Percentiles rank a stretch among this genome's conserved stretches.
These are phyloP conservation scores for Erysimum cheiranthoides DNA, from an alignment of 345 rosid species.

Conservation along the genomic window DNA sequence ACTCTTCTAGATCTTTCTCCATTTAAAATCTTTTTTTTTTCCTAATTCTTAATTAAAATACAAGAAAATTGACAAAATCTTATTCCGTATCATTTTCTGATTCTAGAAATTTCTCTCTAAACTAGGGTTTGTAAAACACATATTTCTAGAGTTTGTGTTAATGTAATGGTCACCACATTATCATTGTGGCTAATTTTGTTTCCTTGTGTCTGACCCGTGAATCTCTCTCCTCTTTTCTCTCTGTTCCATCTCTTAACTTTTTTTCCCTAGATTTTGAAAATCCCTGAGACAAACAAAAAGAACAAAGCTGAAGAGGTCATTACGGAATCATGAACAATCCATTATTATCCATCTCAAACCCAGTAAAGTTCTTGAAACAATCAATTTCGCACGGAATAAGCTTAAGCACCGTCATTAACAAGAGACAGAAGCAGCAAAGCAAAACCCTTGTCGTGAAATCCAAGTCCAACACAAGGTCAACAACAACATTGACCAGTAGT, in stretches of 20 bases:
- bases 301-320: neutral
- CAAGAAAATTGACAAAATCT: neutral
- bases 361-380: conserved; percentile 25
- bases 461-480: conserved; percentile 41
- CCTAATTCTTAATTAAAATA: neutral
- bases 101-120: neutral
- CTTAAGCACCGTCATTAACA: conserved; percentile 22
- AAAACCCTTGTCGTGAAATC: conserved; percentile 41
- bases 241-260: neutral
- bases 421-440: conserved; percentile 18
- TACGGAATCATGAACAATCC: conserved; percentile 27
- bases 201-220: conserved; percentile 11
- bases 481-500: conserved; percentile 37
- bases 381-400: neutral
- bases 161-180: neutral
- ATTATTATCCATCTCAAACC: conserved; percentile 18
- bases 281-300: neutral
- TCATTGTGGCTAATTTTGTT: conserved; percentile 3
- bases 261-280: conserved; percentile 1
- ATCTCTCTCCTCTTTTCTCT: conserved; percentile 18
- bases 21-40: neutral
- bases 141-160: no score
- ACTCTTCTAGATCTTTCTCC: conserved; percentile 22
- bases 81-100: neutral
- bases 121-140: neutral